These are phyloP conservation scores for Pestalotiopsis sp. DNA, from an alignment of 2,329 filamentous ascomycete species.

Conservation along the genomic window DNA sequence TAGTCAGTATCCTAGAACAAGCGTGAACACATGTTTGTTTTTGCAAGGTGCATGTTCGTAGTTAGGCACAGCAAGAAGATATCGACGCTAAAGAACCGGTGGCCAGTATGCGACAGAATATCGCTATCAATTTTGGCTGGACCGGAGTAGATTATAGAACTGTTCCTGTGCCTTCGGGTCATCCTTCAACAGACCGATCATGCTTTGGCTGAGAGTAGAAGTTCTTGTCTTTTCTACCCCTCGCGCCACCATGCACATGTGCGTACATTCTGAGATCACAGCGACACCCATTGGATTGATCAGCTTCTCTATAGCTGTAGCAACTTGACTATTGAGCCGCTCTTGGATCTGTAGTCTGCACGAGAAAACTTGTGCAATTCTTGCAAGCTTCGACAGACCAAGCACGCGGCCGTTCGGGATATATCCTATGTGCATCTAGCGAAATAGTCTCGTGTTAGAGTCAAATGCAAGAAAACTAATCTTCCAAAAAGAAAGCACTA, in stretches of 20 bases:
- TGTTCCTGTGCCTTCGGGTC: slow-evolving; percentile 90
- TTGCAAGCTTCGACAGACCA: slow-evolving; percentile 87
- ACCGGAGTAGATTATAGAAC: slow-evolving; percentile 76
- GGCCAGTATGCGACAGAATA: no score
- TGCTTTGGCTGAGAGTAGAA: slow-evolving; percentile 90
- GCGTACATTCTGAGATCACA: slow-evolving; percentile 91
- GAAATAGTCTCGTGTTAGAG: neutral
- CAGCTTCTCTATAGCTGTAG: slow-evolving; percentile 86
- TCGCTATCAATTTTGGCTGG: neutral
- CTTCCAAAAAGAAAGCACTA: neutral
- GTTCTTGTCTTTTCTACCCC: slow-evolving; percentile 86
- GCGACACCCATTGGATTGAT: slow-evolving; percentile 88
- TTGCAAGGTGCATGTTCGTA: no score
- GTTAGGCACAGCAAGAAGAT: no score
- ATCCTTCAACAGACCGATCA: slow-evolving; percentile 85
- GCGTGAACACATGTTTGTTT: no score
- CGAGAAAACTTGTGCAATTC: slow-evolving; percentile 93
- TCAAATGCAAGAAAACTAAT: neutral
- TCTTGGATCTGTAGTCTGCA: slow-evolving; percentile 91
- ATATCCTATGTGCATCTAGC: slow-evolving; percentile 93
- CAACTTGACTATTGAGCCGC: slow-evolving; percentile 89
- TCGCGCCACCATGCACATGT: slow-evolving; percentile 96
- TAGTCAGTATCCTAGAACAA: no score
- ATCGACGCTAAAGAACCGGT: no score
- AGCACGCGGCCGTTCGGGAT: slow-evolving; percentile 84